These are phyloP conservation scores for Crithidia thermophila DNA, from an alignment of 208 protist genomes.

Conservation along the genomic window DNA sequence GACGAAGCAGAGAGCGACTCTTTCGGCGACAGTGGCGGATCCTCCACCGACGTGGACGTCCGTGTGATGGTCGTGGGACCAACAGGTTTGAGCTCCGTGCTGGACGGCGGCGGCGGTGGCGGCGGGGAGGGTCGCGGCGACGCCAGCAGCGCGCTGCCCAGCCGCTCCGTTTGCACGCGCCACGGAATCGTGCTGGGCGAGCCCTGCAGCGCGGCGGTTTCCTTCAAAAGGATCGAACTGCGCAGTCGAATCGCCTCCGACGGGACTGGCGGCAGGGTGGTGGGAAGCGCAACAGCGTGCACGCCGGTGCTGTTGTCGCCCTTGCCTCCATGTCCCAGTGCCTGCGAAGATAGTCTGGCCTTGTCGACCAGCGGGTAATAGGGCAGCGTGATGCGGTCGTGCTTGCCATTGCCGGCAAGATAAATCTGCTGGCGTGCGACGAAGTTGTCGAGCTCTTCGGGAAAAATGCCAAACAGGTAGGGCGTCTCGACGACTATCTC, in stretches of 20 bases:
- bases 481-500: neutral
- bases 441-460: constrained; percentile 7
- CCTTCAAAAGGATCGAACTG: constrained; percentile 7
- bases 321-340: too few relatives aligned
- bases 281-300: neutral
- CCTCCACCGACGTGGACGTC: too few relatives aligned
- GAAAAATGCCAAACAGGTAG: neutral
- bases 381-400: constrained; percentile 3
- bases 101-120: neutral
- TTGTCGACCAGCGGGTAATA: neutral
- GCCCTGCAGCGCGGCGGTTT: neutral
- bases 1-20: too few relatives aligned
- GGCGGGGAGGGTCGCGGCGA: neutral
- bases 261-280: too few relatives aligned
- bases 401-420: constrained; percentile 4
- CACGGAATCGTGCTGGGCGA: neutral
- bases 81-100: too few relatives aligned
- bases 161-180: constrained; percentile 11
- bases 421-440: neutral
- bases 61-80: too few relatives aligned
- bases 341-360: neutral
- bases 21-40: too few relatives aligned
- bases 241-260: constrained; percentile 6
- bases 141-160: neutral
- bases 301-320: neutral